These are phyloP conservation scores for Penicillium sp. DNA, from an alignment of 2,329 filamentous ascomycete species.

Conservation along the genomic window DNA sequence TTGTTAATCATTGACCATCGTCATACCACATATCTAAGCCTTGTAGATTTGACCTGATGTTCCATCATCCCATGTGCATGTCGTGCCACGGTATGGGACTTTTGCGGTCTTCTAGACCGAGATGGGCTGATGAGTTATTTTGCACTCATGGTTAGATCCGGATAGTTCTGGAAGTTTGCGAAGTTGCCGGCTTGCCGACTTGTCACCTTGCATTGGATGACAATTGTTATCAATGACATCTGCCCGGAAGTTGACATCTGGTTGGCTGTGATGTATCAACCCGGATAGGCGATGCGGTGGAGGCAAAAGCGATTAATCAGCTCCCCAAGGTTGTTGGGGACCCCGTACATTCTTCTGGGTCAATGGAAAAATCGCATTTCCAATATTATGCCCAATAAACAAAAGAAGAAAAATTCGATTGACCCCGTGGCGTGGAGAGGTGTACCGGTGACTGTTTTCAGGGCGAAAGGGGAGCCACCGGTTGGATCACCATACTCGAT, in stretches of 20 bases:
- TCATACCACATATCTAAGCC: not conserved
- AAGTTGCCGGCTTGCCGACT: too few species aligned
- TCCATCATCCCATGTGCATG: not conserved
- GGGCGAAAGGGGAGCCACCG: conserved; percentile 13
- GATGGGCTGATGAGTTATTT: conserved; percentile 4
- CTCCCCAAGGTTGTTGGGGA: not conserved
- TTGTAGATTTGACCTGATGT: too few species aligned
- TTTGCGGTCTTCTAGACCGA: not conserved
- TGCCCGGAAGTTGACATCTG: not conserved
- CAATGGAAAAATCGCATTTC: not conserved
- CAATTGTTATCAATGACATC: not conserved
- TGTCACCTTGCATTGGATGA: not conserved
- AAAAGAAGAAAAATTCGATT: conserved; percentile 5
- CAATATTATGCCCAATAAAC: not conserved
- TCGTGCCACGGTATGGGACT: conserved; percentile 1
- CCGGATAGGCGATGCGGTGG: not conserved
- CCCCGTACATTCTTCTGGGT: not conserved
- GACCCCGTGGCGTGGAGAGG: conserved; percentile 12
- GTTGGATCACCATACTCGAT: conserved; percentile 17
- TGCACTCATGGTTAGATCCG: too few species aligned
- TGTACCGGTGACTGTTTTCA: conserved; percentile 25
- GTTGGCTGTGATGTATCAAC: not conserved
- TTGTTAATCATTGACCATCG: not conserved
- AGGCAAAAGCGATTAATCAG: not conserved
- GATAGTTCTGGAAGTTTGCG: too few species aligned